Evolutionary conservation across 2,329 filamentous ascomycete genomes (phyloP), one percentile per base, ranked within the genome.

Genomic region (Calcarisporium arbuscula): DNA sequence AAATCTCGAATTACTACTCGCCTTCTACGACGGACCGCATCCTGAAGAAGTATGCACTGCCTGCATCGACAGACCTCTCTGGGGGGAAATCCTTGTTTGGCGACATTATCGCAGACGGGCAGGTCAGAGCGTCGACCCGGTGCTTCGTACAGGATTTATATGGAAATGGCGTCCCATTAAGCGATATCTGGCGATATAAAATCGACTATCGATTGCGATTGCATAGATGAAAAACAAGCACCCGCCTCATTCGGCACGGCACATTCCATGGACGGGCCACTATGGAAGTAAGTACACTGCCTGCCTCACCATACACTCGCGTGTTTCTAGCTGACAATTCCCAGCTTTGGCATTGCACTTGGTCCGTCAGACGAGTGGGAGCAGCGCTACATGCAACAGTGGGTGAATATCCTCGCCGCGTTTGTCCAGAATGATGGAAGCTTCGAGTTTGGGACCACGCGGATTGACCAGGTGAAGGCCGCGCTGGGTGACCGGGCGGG

Each of bases 1-100:
- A 67, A 35, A 40, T 65, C 2, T 51, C 51, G 3, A 68, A 68
- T 32, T 68, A 68, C 40, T 67, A 68, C 38, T 54, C 61, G 0
- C 56, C 58, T 3, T 51, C 49, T 8, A 60, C 61, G 0, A 60
- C 58, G 0, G 49, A 60, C 10, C 47, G 58, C 5, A 45, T 60
- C 1, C 33, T 67, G 8, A 40, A 53, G 12, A 47, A 56, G 25
- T 66, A 67, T 33, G 28, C 44, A 1, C 27, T 65, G 3, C 62
- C 62, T 1, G 34, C 40, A 5, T 52, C 49, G 2, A 25, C 41
- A 1, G 43, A 57, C 5, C 40, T 56, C 12, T 38, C 49, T 2
- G 60, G 62, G 11, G 66, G 61, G 61, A 49, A 53, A 21, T 48
- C 39, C 1, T 30, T 58, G 0, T 68, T 65, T 36, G 62, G 62